Evolutionary conservation across 2,329 filamentous ascomycete genomes (phyloP).

Genomic region (Lachnellula subtilissima): DNA sequence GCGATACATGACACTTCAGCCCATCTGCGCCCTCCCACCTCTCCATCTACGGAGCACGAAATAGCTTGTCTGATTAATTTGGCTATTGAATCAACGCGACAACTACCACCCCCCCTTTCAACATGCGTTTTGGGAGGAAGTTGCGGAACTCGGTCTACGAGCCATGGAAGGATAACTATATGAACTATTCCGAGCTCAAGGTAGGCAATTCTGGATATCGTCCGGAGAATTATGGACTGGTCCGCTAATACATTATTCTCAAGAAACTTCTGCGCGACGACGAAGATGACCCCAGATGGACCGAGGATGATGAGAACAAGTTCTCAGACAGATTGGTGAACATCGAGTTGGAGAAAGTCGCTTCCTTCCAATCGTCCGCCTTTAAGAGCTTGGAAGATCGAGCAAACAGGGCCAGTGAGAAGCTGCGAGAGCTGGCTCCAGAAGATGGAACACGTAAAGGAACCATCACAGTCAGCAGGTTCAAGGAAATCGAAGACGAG

Average conservation of each 20-base stretch:
- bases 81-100: no score
- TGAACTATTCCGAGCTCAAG: constrained; percentile 95
- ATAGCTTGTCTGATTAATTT: no score
- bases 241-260: not conserved
- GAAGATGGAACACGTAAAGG: constrained; percentile 50
- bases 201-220: not conserved
- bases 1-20: no score
- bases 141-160: constrained; percentile 73
- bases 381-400: constrained; percentile 53
- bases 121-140: constrained; percentile 91
- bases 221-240: not conserved
- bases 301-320: constrained; percentile 84
- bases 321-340: constrained; percentile 97
- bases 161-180: constrained; percentile 90
- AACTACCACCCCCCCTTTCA: constrained; percentile 17
- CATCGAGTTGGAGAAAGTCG: constrained; percentile 90
- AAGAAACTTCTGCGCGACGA: constrained; percentile 72
- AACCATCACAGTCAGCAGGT: constrained; percentile 45
- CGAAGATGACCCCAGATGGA: constrained; percentile 66
- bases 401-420: constrained; percentile 55
- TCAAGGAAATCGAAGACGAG: constrained; percentile 71
- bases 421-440: constrained; percentile 73
- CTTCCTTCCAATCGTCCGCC: constrained; percentile 79
- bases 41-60: no score
- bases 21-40: no score